A percentile compares a stretch with the other conserved stretches of the same genome.
phyloP scores from a whole-genome alignment of 139 green algal species.

The Coelastrella sp. region DNA sequence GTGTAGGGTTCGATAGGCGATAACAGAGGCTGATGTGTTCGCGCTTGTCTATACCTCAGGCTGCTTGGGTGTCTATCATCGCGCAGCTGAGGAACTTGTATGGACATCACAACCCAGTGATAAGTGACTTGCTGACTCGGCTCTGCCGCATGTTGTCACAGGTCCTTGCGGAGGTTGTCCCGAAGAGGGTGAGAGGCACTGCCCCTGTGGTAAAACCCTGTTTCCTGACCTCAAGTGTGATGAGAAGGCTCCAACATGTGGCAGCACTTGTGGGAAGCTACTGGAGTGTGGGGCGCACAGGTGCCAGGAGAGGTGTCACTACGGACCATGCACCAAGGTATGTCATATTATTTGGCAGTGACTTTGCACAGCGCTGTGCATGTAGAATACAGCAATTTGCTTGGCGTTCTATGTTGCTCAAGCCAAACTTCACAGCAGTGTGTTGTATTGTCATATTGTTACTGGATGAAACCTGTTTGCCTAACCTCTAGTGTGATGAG shows the following conservation, averaged over 20 bases:
- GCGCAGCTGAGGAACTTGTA: background rate
- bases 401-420: no score
- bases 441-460: conserved; percentile 3
- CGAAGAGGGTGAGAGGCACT: conserved; percentile 71
- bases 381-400: no score
- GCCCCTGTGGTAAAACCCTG: conserved; percentile 85
- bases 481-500: conserved; percentile 62
- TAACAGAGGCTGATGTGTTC: no score
- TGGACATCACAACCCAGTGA: background rate
- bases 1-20: background rate
- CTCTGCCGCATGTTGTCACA: background rate
- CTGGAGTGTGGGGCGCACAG: conserved; percentile 84
- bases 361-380: no score
- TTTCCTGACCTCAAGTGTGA: conserved; percentile 56
- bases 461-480: conserved; percentile 71
- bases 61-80: no score
- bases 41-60: no score
- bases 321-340: conserved; percentile 70
- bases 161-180: conserved; percentile 78
- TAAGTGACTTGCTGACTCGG: no score
- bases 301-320: conserved; percentile 67
- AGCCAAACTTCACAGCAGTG: no score
- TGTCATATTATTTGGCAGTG: no score
- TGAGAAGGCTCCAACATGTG: conserved; percentile 79
- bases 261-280: conserved; percentile 85